Evolutionary conservation across 805 yeast species (phyloP).

Genomic region (Lipomyces chichibuensis): DNA sequence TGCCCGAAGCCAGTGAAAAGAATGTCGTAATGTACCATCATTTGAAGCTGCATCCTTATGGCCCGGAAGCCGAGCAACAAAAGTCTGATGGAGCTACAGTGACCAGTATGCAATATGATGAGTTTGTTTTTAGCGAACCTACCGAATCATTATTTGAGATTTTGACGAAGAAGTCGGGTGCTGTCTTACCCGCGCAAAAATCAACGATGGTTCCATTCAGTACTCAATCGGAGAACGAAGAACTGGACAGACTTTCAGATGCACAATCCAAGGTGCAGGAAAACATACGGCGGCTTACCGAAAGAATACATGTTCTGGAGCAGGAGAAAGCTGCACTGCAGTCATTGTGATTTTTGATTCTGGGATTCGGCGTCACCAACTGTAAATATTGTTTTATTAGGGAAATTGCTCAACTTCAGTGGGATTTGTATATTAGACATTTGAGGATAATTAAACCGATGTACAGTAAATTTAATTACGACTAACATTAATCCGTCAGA

Average conservation of each 20-base stretch:
- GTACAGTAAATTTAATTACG: background rate
- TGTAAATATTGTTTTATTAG: conserved; percentile 4
- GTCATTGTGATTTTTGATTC: background rate
- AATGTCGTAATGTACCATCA: conserved; percentile 85
- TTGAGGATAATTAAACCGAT: conserved; percentile 2
- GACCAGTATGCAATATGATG: conserved; percentile 75
- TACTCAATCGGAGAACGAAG: conserved; percentile 65
- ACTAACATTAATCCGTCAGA: too few species aligned
- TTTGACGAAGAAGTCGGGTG: conserved; percentile 66
- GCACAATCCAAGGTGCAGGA: conserved; percentile 52
- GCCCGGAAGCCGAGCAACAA: conserved; percentile 41
- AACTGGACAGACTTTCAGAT: conserved; percentile 57
- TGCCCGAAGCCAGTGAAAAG: conserved; percentile 85
- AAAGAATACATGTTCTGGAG: conserved; percentile 45
- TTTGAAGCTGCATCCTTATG: conserved; percentile 87
- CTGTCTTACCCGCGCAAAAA: conserved; percentile 45
- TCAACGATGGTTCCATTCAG: conserved; percentile 47
- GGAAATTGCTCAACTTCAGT: background rate
- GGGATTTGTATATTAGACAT: background rate
- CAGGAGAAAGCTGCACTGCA: conserved; percentile 36
- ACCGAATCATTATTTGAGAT: conserved; percentile 84
- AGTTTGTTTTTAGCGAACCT: conserved; percentile 92
- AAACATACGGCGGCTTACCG: conserved; percentile 51
- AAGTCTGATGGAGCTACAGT: conserved; percentile 49
- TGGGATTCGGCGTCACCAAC: background rate